Evolutionary conservation across 2,329 filamentous ascomycete species (phyloP).

Genomic region (Colletotrichum sp.): DNA sequence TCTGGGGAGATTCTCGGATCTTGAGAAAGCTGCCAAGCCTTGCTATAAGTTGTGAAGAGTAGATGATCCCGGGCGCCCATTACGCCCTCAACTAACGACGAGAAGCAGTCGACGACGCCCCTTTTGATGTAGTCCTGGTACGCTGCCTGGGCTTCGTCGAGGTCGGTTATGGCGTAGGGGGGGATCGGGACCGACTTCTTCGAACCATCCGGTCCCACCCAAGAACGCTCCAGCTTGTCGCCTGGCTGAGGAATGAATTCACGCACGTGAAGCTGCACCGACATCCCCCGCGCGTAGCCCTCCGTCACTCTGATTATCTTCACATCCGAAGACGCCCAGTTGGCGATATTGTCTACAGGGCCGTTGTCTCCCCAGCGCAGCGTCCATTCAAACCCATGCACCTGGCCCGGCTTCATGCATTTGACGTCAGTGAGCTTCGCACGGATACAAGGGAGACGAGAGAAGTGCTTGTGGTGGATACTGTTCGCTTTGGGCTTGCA

Average conservation of each 20-base stretch:
- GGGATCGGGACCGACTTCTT: constrained; percentile 57
- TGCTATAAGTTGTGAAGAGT: constrained; percentile 54
- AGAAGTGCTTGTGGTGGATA: constrained; percentile 42
- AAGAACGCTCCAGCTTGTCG: constrained; percentile 60
- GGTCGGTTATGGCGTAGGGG: constrained; percentile 60
- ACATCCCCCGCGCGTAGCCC: constrained; percentile 52
- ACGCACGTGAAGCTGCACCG: constrained; percentile 56
- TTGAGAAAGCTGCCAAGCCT: constrained; percentile 45
- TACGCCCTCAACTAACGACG: constrained; percentile 40
- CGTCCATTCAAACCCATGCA: constrained; percentile 65
- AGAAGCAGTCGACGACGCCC: constrained; percentile 53
- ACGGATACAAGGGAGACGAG: constrained; percentile 62
- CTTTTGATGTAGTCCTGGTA: constrained; percentile 57
- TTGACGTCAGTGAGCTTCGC: constrained; percentile 65
- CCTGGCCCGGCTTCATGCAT: constrained; percentile 63
- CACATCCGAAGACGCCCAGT: constrained; percentile 59
- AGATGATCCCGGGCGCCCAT: constrained; percentile 43
- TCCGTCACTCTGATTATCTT: constrained; percentile 58
- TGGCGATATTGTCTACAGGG: constrained; percentile 58
- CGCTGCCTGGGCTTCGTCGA: constrained; percentile 53
- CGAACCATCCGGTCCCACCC: constrained; percentile 51
- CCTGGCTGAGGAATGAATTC: constrained; percentile 59
- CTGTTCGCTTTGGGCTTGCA: constrained; percentile 54
- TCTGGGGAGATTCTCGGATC: constrained; percentile 34
- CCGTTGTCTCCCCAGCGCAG: constrained; percentile 59